Base-by-base conservation (phyloP, 345 rosid species). In the Lagerstroemia speciosa region DNA sequence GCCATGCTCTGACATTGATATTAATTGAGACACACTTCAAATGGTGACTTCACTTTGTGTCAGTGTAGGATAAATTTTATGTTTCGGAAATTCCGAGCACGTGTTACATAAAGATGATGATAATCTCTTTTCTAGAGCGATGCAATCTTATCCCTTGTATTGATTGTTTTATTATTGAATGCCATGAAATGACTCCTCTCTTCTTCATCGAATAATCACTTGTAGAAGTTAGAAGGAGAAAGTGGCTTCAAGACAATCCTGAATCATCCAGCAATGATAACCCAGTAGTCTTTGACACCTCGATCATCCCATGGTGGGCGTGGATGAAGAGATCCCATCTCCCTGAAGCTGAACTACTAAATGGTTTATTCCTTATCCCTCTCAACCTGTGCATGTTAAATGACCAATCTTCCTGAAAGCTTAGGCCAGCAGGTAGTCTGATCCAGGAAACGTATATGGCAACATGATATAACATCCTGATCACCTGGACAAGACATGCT, bases 271-370 rank as follows among this genome's bases (percentile, higher is more conserved):
- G 81, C 70, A 93, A 90, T 26, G 84, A 93, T 4, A 89, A 87
- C 48, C 94, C 84, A 70, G 82, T 93, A 29, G 79, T 90, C 65
- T 93, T 93, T 34, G 92, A 93, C 73, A 89, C 98, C 24, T 85
- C 97, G 57, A 83, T 86, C n/a, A 75, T 93, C 48, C 98, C 97
- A 62, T 93, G 97, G 98, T 93, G 98, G 98, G 85, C 88, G 55
- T 93, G 97, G 98, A 81, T 86, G 71, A 89, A 89, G 82, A 83
- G 97, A 71, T 91, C 80, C 78, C 97, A 93, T 79, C 86, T 93
- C 46, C 96, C 97, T 9, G 96, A 91, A 83, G 96, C 96, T 19
- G 97, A 91, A 74, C 78, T 85, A 36, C 91, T 90, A 10, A 93
- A 93, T 66, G 98, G 98, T 90, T 32, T 64, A 84, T 82, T 46